Percentiles rank a stretch among this genome's conserved stretches.
Conservation (phyloP, 2,329 filamentous ascomycete species). For the Pestalotiopsis sp. region DNA sequence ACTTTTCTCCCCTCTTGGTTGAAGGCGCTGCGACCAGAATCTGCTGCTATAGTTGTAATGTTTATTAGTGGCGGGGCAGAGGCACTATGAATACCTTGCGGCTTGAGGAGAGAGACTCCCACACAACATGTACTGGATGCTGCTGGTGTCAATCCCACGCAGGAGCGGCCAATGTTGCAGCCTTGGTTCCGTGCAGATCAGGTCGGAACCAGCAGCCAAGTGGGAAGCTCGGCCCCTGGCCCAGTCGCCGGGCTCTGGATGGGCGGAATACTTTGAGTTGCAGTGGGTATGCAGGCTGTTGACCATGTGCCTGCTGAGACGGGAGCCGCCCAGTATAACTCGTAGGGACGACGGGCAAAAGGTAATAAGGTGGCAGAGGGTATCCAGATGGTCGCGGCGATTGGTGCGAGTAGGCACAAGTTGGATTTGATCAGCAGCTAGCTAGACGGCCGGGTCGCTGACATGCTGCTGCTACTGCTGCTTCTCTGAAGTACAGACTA, state of each 20-base stretch:
- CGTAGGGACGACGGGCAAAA: no score
- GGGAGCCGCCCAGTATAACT: no score
- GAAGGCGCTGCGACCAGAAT: not conserved
- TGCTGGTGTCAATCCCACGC: not conserved
- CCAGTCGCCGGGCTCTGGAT: not conserved
- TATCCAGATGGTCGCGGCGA: no score
- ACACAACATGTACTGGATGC: not conserved
- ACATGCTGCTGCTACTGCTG: no score
- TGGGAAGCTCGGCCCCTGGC: not conserved
- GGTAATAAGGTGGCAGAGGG: no score
- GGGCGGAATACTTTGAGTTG: not conserved
- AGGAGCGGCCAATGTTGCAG: not conserved
- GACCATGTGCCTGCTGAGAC: not conserved
- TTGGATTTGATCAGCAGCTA: no score
- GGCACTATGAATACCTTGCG: not conserved
- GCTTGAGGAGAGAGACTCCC: not conserved
- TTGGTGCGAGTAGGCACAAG: not conserved
- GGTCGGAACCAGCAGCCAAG: not conserved
- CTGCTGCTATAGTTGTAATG: not conserved
- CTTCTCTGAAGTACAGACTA: no score
- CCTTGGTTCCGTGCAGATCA: not conserved
- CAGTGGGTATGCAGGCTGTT: not conserved
- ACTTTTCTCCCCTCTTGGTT: not conserved
- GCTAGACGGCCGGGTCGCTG: no score
- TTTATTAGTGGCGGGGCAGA: not conserved